These are phyloP conservation scores for Metarhizium brunneum DNA, from an alignment of 2,329 filamentous ascomycete species.

Conservation along the genomic window DNA sequence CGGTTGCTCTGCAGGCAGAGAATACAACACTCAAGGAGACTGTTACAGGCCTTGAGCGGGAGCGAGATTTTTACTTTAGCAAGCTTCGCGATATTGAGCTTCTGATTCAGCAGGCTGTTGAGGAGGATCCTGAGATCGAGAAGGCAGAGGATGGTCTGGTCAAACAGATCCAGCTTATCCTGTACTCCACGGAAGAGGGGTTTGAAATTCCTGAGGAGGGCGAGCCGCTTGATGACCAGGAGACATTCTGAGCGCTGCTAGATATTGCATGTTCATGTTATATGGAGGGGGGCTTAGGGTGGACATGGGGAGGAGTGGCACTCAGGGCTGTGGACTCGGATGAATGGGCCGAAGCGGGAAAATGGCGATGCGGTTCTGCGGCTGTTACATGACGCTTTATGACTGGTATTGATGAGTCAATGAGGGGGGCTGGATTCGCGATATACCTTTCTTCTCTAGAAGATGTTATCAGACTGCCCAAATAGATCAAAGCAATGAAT, in stretches of 20 bases:
- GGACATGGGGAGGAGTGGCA: background rate
- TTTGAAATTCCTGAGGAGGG: conserved; percentile 84
- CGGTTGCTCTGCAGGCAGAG: conserved; percentile 71
- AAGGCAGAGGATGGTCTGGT: conserved; percentile 87
- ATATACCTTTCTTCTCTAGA: conserved; percentile 2
- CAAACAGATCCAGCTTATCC: conserved; percentile 91
- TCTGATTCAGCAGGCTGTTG: conserved; percentile 83
- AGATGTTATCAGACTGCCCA: background rate
- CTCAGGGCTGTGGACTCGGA: background rate
- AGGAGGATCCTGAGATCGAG: conserved; percentile 86
- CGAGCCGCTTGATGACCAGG: conserved; percentile 64
- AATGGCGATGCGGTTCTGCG: background rate
- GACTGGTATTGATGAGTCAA: conserved; percentile 5
- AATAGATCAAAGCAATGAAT: conserved; percentile 3
- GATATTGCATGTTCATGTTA: background rate
- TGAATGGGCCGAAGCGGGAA: background rate
- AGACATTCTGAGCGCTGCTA: conserved; percentile 54
- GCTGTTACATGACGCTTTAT: conserved; percentile 2
- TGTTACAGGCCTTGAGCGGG: conserved; percentile 86
- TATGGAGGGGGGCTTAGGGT: background rate
- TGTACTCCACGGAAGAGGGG: conserved; percentile 92
- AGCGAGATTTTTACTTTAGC: conserved; percentile 98
- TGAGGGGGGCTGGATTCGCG: background rate
- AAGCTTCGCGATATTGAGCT: conserved; percentile 96
- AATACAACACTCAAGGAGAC: conserved; percentile 88